A percentile compares a stretch with the other conserved stretches of the same genome.
These are phyloP conservation scores for Fusarium palustre DNA, from an alignment of 2,329 filamentous ascomycete genomes.

Conservation along the genomic window DNA sequence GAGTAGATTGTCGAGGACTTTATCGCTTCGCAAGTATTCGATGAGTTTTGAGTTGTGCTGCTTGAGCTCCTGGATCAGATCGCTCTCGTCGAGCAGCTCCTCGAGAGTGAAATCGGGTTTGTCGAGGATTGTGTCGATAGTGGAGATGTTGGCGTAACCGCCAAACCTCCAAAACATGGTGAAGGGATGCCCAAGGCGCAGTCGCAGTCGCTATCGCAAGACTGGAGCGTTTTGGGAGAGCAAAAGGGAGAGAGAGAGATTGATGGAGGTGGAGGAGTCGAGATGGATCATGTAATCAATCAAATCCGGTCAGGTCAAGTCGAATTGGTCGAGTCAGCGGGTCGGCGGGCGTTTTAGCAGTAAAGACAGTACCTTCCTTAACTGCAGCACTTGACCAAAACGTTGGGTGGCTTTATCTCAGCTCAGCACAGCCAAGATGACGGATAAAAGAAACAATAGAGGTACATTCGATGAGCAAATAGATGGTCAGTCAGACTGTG, in stretches of 20 bases:
- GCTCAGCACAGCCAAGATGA: constrained; percentile 9
- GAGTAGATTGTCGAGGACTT: constrained; percentile 84
- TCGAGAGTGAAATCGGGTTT: constrained; percentile 96
- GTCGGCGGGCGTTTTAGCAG: constrained; percentile 27
- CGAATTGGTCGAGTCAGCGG: constrained; percentile 36
- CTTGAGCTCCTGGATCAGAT: constrained; percentile 97
- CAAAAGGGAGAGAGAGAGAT: constrained; percentile 28
- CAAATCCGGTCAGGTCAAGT: constrained; percentile 34
- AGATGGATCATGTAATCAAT: constrained; percentile 48
- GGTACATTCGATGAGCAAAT: constrained; percentile 4
- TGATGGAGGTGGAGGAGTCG: constrained; percentile 40
- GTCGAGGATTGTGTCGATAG: constrained; percentile 96
- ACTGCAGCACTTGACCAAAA: neutral
- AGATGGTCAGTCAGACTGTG: constrained; percentile 3
- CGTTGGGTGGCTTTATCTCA: neutral
- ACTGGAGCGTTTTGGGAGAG: constrained; percentile 44
- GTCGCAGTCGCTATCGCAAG: constrained; percentile 50
- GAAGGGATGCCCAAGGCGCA: constrained; percentile 55
- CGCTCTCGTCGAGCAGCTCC: constrained; percentile 94
- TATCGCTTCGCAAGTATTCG: constrained; percentile 91
- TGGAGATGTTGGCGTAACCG: constrained; percentile 96
- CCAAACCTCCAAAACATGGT: constrained; percentile 99
- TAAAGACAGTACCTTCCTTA: neutral
- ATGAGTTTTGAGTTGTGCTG: constrained; percentile 98
- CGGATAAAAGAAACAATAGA: neutral